phyloP scores from a whole-genome alignment of 352 stramenopile genomes.

The Phytophthora pisi region DNA sequence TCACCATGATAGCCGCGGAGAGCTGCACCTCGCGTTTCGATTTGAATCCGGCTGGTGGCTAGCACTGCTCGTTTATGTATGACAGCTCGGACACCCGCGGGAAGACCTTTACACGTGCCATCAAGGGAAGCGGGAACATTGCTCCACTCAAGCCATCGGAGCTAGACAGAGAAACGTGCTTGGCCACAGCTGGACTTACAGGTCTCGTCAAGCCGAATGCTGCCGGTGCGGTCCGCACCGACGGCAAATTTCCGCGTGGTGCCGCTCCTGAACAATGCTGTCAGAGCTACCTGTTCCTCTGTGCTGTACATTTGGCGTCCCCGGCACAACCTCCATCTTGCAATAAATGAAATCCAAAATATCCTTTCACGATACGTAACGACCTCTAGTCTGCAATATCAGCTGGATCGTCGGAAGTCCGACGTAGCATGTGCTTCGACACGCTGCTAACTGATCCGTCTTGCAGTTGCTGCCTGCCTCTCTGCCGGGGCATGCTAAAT shows the following conservation, averaged over 20 bases:
- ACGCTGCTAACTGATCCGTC: not conserved
- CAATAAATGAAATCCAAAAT: not conserved
- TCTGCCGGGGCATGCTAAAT: not conserved
- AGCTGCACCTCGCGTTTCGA: constrained; percentile 1
- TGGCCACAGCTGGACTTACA: constrained; percentile 9
- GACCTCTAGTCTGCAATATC: not conserved
- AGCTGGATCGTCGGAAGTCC: not conserved
- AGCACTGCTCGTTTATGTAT: constrained; percentile 1
- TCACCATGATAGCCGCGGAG: constrained; percentile 10
- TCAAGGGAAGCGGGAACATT: not conserved
- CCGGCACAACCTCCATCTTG: not conserved
- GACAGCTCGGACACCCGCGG: not conserved
- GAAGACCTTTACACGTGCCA: constrained; percentile 5
- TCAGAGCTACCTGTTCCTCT: not conserved
- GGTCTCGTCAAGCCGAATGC: not conserved
- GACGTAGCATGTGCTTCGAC: not conserved
- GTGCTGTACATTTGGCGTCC: not conserved
- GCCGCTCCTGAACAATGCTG: not conserved
- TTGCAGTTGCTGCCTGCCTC: not conserved
- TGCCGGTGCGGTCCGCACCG: constrained; percentile 1
- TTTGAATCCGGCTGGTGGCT: constrained; percentile 15
- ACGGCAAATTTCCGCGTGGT: not conserved
- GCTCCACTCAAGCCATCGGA: not conserved
- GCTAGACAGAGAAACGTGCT: constrained; percentile 11
- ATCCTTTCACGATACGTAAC: not conserved